Base-by-base conservation (phyloP, 2,329 filamentous ascomycete genomes). In the Chaetomiaceae sp. region DNA sequence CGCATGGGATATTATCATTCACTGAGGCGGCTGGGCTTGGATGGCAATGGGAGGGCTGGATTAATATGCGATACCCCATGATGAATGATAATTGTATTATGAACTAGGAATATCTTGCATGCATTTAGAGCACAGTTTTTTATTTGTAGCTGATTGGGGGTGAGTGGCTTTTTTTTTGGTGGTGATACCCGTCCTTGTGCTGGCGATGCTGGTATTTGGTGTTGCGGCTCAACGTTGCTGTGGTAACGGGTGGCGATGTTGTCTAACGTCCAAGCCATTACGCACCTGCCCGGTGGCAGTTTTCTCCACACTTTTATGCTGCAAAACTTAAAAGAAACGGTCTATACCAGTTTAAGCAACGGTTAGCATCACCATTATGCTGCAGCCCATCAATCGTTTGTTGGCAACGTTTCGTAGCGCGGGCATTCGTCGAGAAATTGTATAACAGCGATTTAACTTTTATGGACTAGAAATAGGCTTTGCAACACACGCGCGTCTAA, bases 161-260 rank as follows among this genome's bases (percentile, higher is more conserved):
- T 1, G 7, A 8, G 5, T 27, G 13, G 14, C 9, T 27, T 29
- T 25, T 2, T 9, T 11, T 14, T 13, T 32, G n/a, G 13, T 34
- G 13, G 11, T 25, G 20, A 23, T 27, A 13, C 10, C 9, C 21
- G 18, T n/a, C n/a, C n/a, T n/a, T n/a, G 29, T 20, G 9, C 4
- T 38, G 27, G 11, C 0, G 25, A n/a, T 37, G 20, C 9, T 23
- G 5, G 3, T 11, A 10, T 9, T 2, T 50, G 40, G 30, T 29
- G 48, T 37, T 51, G 48, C 48, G 48, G 48, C 48, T 43, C 47
- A 11, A n/a, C 38, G 47, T 50, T 50, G 47, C 48, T 34, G 5
- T 38, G 33, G 41, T 41, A 51, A 51, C 48, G 3, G n/a, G n/a
- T n/a, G n/a, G n/a, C n/a, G n/a, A n/a, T n/a, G n/a, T n/a, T n/a